These are phyloP conservation scores for Globisporangium abappressorium DNA, from an alignment of 352 stramenopile species.

Conservation along the genomic window DNA sequence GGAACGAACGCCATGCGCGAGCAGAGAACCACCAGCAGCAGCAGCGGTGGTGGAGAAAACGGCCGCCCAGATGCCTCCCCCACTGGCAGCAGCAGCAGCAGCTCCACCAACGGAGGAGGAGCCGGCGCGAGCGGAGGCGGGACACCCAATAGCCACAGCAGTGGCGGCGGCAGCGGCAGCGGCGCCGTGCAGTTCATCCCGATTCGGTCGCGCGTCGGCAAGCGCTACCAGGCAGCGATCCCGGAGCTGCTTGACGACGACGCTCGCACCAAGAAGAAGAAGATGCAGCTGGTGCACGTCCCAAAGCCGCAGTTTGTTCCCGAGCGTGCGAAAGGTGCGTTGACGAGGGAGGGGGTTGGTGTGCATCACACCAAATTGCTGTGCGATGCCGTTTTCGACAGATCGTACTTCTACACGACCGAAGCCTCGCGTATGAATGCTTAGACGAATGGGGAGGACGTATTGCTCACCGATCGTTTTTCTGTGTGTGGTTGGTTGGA, in stretches of 20 bases:
- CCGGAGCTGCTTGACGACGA: slow-evolving; percentile 39
- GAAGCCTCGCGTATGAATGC: background rate
- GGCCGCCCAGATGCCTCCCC: slow-evolving; percentile 4
- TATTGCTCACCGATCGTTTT: background rate
- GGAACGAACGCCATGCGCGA: slow-evolving; percentile 14
- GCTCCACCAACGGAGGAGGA: slow-evolving; percentile 2
- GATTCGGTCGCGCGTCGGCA: slow-evolving; percentile 76
- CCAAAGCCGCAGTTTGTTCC: slow-evolving; percentile 40
- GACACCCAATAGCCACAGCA: slow-evolving; percentile 6
- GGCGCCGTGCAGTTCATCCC: slow-evolving; percentile 47
- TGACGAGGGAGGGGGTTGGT: background rate
- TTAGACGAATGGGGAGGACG: background rate
- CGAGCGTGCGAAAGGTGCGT: slow-evolving; percentile 52
- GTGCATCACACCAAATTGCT: background rate
- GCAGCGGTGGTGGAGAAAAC: background rate
- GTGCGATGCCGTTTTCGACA: background rate
- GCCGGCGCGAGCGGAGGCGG: background rate
- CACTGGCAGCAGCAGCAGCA: slow-evolving; percentile 12
- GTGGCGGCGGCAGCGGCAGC: background rate
- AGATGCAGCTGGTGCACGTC: slow-evolving; percentile 27
- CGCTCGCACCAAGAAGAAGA: slow-evolving; percentile 25
- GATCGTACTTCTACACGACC: background rate
- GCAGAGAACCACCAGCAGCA: slow-evolving; percentile 7
- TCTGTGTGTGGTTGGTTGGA: background rate
- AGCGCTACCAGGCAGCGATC: slow-evolving; percentile 75